Conservation (phyloP, 139 green algal species). For the Coelastrella sp. region DNA sequence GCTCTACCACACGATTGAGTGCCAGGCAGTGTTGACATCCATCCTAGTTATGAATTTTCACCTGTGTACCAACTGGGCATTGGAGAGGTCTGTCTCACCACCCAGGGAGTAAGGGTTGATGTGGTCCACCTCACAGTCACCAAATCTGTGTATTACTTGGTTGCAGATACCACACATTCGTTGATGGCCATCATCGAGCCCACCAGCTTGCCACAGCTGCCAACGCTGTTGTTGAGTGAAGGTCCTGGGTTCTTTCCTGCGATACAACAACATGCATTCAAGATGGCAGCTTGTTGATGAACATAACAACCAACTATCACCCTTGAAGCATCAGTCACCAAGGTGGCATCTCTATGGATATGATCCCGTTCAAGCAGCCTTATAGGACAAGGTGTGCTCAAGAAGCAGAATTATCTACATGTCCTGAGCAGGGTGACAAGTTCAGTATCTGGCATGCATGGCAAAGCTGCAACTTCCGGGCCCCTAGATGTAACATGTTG, state of each 20-base stretch:
- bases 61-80: conserved; percentile 23
- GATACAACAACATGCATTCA: too few species aligned
- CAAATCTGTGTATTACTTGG: background rate
- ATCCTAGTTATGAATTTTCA: background rate
- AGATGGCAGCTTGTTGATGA: background rate
- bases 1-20: background rate
- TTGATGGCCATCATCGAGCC: background rate
- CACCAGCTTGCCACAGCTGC: background rate
- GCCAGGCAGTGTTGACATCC: background rate
- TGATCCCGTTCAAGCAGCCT: background rate
- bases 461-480: too few species aligned
- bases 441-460: too few species aligned
- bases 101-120: background rate
- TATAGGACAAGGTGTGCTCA: background rate
- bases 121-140: conserved; percentile 12
- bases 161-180: background rate
- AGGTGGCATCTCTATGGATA: background rate
- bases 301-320: background rate
- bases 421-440: too few species aligned
- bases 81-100: background rate
- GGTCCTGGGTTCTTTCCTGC: background rate
- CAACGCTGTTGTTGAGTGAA: conserved; percentile 6
- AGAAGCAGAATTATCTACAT: background rate
- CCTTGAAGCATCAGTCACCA: background rate
- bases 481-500: too few species aligned